Evolutionary conservation across 2,329 filamentous ascomycete species (phyloP).

Genomic region (Boeremia exigua): DNA sequence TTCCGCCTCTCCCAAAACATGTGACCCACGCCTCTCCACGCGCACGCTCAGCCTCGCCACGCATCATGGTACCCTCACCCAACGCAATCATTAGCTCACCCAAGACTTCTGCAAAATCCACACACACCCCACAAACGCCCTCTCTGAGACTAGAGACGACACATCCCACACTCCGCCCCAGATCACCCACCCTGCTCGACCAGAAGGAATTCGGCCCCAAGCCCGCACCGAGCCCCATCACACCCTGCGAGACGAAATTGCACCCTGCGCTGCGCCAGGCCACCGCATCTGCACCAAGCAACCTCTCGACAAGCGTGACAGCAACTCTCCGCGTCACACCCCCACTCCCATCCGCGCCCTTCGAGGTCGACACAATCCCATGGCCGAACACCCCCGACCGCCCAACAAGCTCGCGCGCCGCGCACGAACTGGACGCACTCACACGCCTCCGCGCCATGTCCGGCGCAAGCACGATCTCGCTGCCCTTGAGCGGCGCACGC

Average conservation of each 20-base stretch:
- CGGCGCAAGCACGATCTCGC: slow-evolving; percentile 23
- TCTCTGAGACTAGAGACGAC: slow-evolving; percentile 17
- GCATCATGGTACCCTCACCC: slow-evolving; percentile 9
- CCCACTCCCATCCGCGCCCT: slow-evolving; percentile 4
- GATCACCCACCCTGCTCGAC: slow-evolving; percentile 16
- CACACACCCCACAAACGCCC: slow-evolving; percentile 6
- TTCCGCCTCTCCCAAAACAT: slow-evolving; percentile 32
- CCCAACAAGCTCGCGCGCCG: slow-evolving; percentile 7
- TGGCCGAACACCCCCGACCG: slow-evolving; percentile 22
- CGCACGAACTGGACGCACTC: background rate
- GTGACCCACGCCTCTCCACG: slow-evolving; percentile 12
- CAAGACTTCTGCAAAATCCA: slow-evolving; percentile 10
- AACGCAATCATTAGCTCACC: slow-evolving; percentile 2
- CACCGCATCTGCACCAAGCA: background rate
- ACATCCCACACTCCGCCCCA: slow-evolving; percentile 24
- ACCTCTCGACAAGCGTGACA: background rate
- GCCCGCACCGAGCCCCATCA: slow-evolving; percentile 2
- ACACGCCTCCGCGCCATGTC: slow-evolving; percentile 14
- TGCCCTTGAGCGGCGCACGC: slow-evolving; percentile 32
- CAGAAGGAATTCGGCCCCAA: slow-evolving; percentile 15
- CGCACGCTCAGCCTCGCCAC: slow-evolving; percentile 27
- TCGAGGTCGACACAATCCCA: slow-evolving; percentile 15
- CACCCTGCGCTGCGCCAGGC: slow-evolving; percentile 25
- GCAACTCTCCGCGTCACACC: slow-evolving; percentile 9
- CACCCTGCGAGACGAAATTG: slow-evolving; percentile 14